phyloP scores from a whole-genome alignment of 495 filamentous ascomycete genomes.

The Bathelium albidoporum region DNA sequence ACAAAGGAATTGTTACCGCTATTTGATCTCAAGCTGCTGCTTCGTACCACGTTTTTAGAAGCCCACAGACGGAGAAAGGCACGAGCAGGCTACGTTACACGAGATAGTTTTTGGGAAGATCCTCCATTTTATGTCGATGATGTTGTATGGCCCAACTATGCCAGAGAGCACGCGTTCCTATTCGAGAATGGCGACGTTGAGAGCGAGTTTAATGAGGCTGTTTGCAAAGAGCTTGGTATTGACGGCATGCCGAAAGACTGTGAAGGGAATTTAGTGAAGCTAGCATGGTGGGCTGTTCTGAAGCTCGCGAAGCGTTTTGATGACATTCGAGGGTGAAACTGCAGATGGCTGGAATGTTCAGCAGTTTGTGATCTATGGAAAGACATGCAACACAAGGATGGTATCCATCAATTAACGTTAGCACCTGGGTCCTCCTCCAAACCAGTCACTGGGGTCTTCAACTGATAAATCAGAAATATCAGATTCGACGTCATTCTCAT shows the following conservation, averaged over 20 bases:
- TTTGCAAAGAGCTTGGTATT: conserved; percentile 36
- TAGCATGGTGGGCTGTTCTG: not conserved
- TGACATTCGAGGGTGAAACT: not conserved
- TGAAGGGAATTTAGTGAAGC: not conserved
- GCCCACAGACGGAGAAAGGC: conserved; percentile 60
- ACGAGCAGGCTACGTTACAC: conserved; percentile 74
- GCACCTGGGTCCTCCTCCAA: not conserved
- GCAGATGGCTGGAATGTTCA: not conserved
- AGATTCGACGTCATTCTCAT: not conserved
- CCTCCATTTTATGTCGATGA: conserved; percentile 89
- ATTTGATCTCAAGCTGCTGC: conserved; percentile 66
- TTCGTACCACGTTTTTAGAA: conserved; percentile 48
- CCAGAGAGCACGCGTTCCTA: conserved; percentile 62
- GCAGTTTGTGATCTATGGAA: not conserved
- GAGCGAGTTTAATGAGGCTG: conserved; percentile 35
- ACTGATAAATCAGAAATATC: not conserved
- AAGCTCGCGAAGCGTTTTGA: not conserved
- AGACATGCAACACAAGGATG: not conserved
- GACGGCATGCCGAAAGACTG: conserved; percentile 26
- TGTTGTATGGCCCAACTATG: conserved; percentile 93
- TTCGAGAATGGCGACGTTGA: conserved; percentile 57
- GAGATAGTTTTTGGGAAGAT: conserved; percentile 84
- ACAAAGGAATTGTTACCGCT: conserved; percentile 38
- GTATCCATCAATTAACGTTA: not conserved
- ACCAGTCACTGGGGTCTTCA: not conserved